A percentile compares a stretch with the other conserved stretches of the same genome.
phyloP scores from a whole-genome alignment of 495 filamentous ascomycete genomes.

The Penicillium turbatum region DNA sequence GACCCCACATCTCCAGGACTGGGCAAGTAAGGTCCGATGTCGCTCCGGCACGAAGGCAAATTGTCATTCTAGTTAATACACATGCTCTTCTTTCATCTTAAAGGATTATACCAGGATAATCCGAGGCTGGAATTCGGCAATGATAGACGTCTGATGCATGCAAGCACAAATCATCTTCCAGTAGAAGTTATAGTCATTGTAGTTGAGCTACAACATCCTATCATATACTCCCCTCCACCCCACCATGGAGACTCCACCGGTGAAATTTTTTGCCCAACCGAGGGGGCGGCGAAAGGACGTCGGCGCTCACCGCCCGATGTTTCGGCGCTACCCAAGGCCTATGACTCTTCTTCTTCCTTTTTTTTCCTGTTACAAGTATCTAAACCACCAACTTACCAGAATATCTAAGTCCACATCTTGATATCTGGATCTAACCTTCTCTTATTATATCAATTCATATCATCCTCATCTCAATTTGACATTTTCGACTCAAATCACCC shows the following conservation, averaged over 20 bases:
- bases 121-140: not conserved
- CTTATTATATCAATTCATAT: not conserved
- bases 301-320: slow-evolving; percentile 20
- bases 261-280: slow-evolving; percentile 28
- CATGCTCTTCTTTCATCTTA: not conserved
- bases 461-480: not conserved
- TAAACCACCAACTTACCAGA: slow-evolving; percentile 8
- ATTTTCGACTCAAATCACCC: slow-evolving; percentile 10
- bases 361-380: slow-evolving; percentile 4
- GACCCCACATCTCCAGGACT: no score
- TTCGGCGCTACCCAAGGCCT: slow-evolving; percentile 6
- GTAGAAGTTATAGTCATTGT: not conserved
- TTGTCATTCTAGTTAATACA: not conserved
- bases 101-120: no score
- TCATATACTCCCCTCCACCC: slow-evolving; percentile 2
- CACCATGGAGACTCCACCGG: slow-evolving; percentile 11
- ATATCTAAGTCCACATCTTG: slow-evolving; percentile 4
- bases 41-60: no score
- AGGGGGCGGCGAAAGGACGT: slow-evolving; percentile 25
- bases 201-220: not conserved
- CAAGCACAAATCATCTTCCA: not conserved
- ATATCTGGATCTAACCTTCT: slow-evolving; percentile 2
- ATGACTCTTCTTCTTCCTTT: slow-evolving; percentile 25
- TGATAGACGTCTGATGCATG: slow-evolving; percentile 3
- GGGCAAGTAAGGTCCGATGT: no score